Conservation (phyloP, 495 filamentous ascomycete genomes). For the Penicillium turbatum region DNA sequence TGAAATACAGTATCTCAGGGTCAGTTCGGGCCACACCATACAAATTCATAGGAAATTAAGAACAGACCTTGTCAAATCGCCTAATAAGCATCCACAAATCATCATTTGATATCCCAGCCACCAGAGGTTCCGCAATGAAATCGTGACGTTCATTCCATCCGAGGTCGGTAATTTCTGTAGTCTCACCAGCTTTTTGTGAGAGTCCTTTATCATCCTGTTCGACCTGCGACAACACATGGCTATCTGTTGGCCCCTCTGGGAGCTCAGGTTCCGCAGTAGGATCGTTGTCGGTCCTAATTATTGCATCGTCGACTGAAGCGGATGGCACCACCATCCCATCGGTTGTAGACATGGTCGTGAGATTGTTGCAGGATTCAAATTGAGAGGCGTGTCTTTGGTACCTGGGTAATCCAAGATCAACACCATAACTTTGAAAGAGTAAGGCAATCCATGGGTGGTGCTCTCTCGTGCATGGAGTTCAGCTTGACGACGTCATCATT, state of each 20-base stretch:
- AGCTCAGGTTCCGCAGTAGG: neutral
- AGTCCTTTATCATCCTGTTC: conserved; percentile 47
- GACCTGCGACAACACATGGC: conserved; percentile 44
- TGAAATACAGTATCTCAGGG: conserved; percentile 24
- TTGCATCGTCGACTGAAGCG: neutral
- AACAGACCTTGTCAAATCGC: conserved; percentile 21
- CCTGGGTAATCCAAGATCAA: neutral
- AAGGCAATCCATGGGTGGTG: neutral
- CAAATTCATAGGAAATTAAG: neutral
- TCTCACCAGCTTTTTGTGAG: conserved; percentile 42
- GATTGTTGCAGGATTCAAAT: too few species aligned
- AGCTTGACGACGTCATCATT: conserved; percentile 18
- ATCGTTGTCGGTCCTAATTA: neutral
- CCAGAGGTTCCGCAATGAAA: conserved; percentile 56
- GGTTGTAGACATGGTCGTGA: conserved; percentile 1
- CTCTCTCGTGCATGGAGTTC: neutral
- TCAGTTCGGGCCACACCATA: neutral
- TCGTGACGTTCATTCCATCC: conserved; percentile 67
- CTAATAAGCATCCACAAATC: conserved; percentile 71
- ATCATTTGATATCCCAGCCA: conserved; percentile 71
- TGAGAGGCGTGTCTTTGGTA: too few species aligned
- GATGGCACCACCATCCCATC: neutral
- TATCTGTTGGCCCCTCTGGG: conserved; percentile 39
- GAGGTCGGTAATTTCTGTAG: conserved; percentile 56
- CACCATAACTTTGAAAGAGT: neutral